A percentile compares a stretch with the other conserved stretches of the same genome.
Conservation (phyloP, 2,329 filamentous ascomycete genomes). For the Fusarium udum region DNA sequence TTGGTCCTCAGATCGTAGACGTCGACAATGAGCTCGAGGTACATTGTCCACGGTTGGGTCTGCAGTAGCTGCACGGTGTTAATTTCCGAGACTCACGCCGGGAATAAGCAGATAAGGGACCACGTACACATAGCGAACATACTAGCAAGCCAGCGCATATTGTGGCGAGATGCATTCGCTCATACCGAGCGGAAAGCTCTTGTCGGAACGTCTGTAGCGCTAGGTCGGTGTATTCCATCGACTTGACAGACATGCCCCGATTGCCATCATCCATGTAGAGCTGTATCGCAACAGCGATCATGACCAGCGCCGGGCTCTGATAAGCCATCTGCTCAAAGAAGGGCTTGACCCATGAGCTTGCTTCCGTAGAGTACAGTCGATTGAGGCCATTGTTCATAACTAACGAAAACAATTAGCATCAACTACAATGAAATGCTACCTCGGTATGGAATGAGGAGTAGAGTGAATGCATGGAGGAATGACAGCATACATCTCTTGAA, state of each 20-base stretch:
- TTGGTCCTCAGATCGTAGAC: constrained; percentile 30
- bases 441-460: constrained; percentile 2
- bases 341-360: constrained; percentile 35
- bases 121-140: constrained; percentile 37
- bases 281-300: constrained; percentile 36
- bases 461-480: background rate
- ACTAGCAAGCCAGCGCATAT: constrained; percentile 36
- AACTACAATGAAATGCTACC: constrained; percentile 6
- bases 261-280: constrained; percentile 34
- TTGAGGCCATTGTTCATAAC: constrained; percentile 35
- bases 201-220: constrained; percentile 38
- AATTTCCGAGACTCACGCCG: background rate
- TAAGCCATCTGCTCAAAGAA: constrained; percentile 40
- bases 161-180: constrained; percentile 29
- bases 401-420: background rate
- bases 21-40: constrained; percentile 38
- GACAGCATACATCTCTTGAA: constrained; percentile 34
- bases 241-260: constrained; percentile 30
- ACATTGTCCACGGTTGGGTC: constrained; percentile 35
- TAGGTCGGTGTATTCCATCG: constrained; percentile 36
- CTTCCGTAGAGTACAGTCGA: constrained; percentile 36
- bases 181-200: constrained; percentile 29
- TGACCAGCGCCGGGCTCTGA: constrained; percentile 35
- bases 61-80: constrained; percentile 30
- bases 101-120: background rate